phyloP scores from a whole-genome alignment of 345 rosid genomes.

The Cochlearia excelsa region DNA sequence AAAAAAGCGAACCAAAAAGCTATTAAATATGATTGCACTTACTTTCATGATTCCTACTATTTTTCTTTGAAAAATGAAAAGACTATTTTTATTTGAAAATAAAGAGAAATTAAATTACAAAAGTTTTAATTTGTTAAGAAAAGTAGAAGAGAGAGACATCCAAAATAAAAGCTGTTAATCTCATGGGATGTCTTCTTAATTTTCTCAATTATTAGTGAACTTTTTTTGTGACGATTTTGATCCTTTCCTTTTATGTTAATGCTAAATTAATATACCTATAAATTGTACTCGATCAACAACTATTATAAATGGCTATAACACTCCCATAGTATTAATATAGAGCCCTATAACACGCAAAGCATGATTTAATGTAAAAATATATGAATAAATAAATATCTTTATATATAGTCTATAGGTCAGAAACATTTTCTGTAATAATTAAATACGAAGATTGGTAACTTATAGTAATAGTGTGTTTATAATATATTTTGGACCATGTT shows the following conservation, averaged over 20 bases:
- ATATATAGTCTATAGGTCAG: background rate
- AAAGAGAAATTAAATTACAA: slow-evolving; percentile 2
- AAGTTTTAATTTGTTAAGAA: slow-evolving; percentile 33
- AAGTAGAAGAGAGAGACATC: slow-evolving; percentile 27
- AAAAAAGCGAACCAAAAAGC: slow-evolving; percentile 23
- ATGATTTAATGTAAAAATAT: background rate
- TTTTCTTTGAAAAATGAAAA: background rate
- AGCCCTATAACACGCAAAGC: background rate
- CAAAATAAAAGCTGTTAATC: slow-evolving; percentile 35
- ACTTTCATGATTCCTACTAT: slow-evolving; percentile 17
- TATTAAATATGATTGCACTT: slow-evolving; percentile 26
- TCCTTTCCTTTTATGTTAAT: slow-evolving; percentile 15
- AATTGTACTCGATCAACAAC: background rate
- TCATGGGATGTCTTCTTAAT: slow-evolving; percentile 33
- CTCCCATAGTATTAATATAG: background rate
- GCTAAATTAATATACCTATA: background rate
- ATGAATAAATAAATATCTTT: background rate
- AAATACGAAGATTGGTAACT: too few relatives aligned
- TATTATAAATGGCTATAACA: background rate
- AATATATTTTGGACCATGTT: too few relatives aligned
- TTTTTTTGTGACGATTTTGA: slow-evolving; percentile 25
- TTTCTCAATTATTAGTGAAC: slow-evolving; percentile 26
- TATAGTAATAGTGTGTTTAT: too few relatives aligned
- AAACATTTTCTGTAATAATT: background rate
- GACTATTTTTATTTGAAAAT: background rate